phyloP scores from a whole-genome alignment of 345 rosid genomes.

The Pugionium dolabratum region DNA sequence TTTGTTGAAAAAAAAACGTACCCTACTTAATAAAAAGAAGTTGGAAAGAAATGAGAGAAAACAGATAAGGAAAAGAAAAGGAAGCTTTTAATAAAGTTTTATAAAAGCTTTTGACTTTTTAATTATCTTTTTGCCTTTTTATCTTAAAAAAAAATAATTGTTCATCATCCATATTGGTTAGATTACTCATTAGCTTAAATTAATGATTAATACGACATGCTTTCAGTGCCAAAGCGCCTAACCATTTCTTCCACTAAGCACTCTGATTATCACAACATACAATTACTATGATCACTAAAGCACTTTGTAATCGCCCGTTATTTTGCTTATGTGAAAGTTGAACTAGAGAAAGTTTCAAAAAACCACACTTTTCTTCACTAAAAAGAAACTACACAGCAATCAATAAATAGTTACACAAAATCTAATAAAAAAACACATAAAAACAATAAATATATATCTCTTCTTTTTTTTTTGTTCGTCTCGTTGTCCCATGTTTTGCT shows the following conservation, averaged over 20 bases:
- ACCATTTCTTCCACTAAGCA: conserved; percentile 27
- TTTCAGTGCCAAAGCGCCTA: conserved; percentile 37
- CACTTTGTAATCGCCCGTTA: not conserved
- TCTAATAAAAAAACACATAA: conserved; percentile 36
- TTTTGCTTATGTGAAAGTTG: conserved; percentile 24
- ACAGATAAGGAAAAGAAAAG: conserved; percentile 18
- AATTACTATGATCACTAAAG: not conserved
- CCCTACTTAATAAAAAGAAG: conserved; percentile 12
- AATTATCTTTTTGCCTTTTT: conserved; percentile 20
- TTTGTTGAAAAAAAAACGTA: conserved; percentile 20
- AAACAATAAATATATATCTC: conserved; percentile 19
- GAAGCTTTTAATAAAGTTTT: conserved; percentile 33
- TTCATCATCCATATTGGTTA: conserved; percentile 23
- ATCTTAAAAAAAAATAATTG: conserved; percentile 24
- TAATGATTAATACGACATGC: conserved; percentile 31
- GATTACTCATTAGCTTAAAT: conserved; percentile 29
- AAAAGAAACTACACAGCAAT: conserved; percentile 25
- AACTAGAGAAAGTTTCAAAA: conserved; percentile 15
- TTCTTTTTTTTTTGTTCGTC: conserved; percentile 26
- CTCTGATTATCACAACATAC: conserved; percentile 18
- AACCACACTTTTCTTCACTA: conserved; percentile 31
- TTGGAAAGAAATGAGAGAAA: not conserved
- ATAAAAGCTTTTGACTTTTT: conserved; percentile 28
- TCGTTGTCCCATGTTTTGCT: conserved; percentile 40
- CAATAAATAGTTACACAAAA: conserved; percentile 29